Conservation (phyloP, 2,329 filamentous ascomycete species). For the Diplodia sapinea region DNA sequence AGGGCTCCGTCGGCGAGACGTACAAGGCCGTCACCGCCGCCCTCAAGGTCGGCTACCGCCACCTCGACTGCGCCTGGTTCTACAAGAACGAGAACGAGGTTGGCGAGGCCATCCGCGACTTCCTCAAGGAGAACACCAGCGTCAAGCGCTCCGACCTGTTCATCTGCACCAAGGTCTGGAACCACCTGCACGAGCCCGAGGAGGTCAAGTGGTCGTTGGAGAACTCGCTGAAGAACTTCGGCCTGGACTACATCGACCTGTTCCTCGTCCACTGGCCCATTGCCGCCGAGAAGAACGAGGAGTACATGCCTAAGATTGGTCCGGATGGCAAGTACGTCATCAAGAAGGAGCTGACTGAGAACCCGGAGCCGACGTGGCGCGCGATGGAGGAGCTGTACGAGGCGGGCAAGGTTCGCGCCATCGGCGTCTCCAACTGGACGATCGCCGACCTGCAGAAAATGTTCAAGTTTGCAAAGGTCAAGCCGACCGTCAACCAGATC, state of each 20-base stretch:
- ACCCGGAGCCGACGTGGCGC: slow-evolving; percentile 70
- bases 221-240: slow-evolving; percentile 68
- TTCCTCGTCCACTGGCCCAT: slow-evolving; percentile 71
- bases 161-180: slow-evolving; percentile 75
- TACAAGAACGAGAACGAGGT: slow-evolving; percentile 77
- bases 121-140: slow-evolving; percentile 60
- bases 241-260: slow-evolving; percentile 68
- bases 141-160: slow-evolving; percentile 67
- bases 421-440: slow-evolving; percentile 77
- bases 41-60: slow-evolving; percentile 65
- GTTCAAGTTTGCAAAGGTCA: slow-evolving; percentile 67
- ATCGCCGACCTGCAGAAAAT: slow-evolving; percentile 71
- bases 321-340: slow-evolving; percentile 64
- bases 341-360: slow-evolving; percentile 69
- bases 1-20: slow-evolving; percentile 64
- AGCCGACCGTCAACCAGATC: slow-evolving; percentile 75
- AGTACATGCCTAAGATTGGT: slow-evolving; percentile 62
- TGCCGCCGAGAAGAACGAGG: slow-evolving; percentile 58
- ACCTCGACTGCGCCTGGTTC: slow-evolving; percentile 72
- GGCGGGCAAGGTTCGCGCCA: slow-evolving; percentile 67
- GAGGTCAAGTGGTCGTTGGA: slow-evolving; percentile 65
- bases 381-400: slow-evolving; percentile 68
- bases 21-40: slow-evolving; percentile 65
- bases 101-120: slow-evolving; percentile 67
- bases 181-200: slow-evolving; percentile 61